Base-by-base conservation (phyloP, 768 basidiomycete species). In the Hericium rajendrae region DNA sequence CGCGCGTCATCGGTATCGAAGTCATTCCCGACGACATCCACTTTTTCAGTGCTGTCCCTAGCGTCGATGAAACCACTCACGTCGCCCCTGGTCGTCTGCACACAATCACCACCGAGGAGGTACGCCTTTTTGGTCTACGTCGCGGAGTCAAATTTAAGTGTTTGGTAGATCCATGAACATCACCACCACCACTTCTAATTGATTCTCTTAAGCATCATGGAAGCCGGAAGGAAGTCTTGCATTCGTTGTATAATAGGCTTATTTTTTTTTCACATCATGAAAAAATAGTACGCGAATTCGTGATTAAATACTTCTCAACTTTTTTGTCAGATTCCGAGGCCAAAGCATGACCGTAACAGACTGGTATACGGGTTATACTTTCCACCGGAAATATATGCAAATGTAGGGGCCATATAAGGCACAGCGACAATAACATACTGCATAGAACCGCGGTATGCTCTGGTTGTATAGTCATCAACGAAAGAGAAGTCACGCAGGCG, bases 1-100 rank as follows among this genome's bases (percentile, higher is more conserved):
- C 92, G 0, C 81, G 93, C 24, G 78, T 97, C 3, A 78, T 84
- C 6, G 69, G 89, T 38, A 89, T 95, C 61, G 82, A 91, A 68
- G 80, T 97, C 55, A 70, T 85, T 54, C 90, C 91, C 0, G 77
- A 83, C 38, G 86, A 89, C 73, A 86, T 97, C 61, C 79, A 32
- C 32, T 85, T 51, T 55, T 94, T 91, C 66, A 95, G 85, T 84
- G 71, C 85, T 56, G 76, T 85, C 5, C 86, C 78, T 38, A 81
- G 82, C 60, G 78, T 81, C 13, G 67, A 72, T 18, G 61, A 90
- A 48, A 76, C 80, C 1, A 70, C 83, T 8, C 81, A 92, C 51
- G 76, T 82, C 49, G 83, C 78, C 9, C 88, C 88, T 0, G 93
- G 94, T 10, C 84, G 93, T 66, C 68, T 94, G 62, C 74, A 83